A percentile compares a stretch with the other conserved stretches of the same genome.
Conservation (phyloP, 2,329 filamentous ascomycete species). For the Leptographium radiaticola region DNA sequence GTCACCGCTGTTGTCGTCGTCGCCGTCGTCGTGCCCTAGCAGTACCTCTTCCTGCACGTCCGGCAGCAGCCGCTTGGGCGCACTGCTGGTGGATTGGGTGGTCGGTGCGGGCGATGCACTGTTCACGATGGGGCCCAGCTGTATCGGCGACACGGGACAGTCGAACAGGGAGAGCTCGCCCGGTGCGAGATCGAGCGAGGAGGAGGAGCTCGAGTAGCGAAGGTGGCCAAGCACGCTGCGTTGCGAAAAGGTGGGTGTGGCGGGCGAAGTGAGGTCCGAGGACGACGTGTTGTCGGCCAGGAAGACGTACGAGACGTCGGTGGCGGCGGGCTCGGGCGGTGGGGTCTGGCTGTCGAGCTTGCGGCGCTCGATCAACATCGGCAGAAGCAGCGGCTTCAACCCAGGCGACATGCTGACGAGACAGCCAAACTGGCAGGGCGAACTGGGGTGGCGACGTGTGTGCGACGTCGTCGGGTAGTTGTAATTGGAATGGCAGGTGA, state of each 20-base stretch:
- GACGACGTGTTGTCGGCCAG: slow-evolving; percentile 40
- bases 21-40: slow-evolving; percentile 43
- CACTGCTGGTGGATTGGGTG: slow-evolving; percentile 12
- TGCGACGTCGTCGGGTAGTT: neutral
- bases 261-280: slow-evolving; percentile 54
- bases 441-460: neutral
- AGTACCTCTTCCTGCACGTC: slow-evolving; percentile 84
- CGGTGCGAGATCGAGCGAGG: slow-evolving; percentile 54
- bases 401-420: slow-evolving; percentile 27
- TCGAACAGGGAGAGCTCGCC: slow-evolving; percentile 25
- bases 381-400: slow-evolving; percentile 40
- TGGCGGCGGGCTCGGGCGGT: slow-evolving; percentile 11
- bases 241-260: slow-evolving; percentile 55
- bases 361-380: slow-evolving; percentile 37
- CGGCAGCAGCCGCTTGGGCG: slow-evolving; percentile 55
- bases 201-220: slow-evolving; percentile 57
- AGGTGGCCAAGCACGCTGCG: slow-evolving; percentile 34
- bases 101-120: neutral
- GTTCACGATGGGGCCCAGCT: slow-evolving; percentile 2
- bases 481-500: neutral
- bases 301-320: slow-evolving; percentile 26
- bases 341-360: slow-evolving; percentile 23
- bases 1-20: slow-evolving; percentile 16
- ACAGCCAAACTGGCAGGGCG: neutral
- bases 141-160: slow-evolving; percentile 38